Evolutionary conservation across 2,329 filamentous ascomycete species (phyloP), one percentile per base, ranked within the genome.

Genomic region (Exophiala calicioides): DNA sequence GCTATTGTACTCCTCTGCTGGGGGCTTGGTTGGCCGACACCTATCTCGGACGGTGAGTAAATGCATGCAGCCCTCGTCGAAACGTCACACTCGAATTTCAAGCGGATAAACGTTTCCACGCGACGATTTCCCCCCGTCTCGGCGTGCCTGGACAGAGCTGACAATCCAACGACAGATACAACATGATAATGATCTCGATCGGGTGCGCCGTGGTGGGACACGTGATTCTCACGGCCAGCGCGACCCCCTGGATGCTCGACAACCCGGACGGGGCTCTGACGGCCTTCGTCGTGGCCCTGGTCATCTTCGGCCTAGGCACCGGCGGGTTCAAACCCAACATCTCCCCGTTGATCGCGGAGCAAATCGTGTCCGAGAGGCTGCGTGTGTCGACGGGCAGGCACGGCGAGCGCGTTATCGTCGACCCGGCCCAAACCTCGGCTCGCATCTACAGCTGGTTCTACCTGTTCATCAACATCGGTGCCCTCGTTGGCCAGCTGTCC

Each of bases 241-340:
- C 85, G n/a, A 69, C 85, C 1, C 85, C 85, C 0, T 59, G 63
- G 1, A 79, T 86, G 36, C 81, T 58, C 4, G 36, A 57, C 5
- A 27, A 53, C 31, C 67, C 70, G 26, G 38, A 44, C 18, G 45
- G 43, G 3, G 58, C 55, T 2, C 19, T 65, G 27, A 33, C 34
- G 2, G 60, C 64, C 1, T 53, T 69, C 9, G 49, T 59, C 5
- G 29, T 53, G 5, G 58, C 60, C 4, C 65, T 69, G 58, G 44
- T 65, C 3, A 49, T 71, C 7, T 63, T 73, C 19, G 68, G 62
- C 3, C 37, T 73, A 4, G 69, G 68, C 2, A 62, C 85, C 1
- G 86, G 86, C 53, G 85, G 87, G 59, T 89, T 90, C 78, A 90
- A 90, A 73, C 79, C 84, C 53, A 90, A 90, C 61, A 85, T 90